Evolutionary conservation across 2,329 filamentous ascomycete genomes (phyloP).

Genomic region (Pseudogymnoascus sp.): DNA sequence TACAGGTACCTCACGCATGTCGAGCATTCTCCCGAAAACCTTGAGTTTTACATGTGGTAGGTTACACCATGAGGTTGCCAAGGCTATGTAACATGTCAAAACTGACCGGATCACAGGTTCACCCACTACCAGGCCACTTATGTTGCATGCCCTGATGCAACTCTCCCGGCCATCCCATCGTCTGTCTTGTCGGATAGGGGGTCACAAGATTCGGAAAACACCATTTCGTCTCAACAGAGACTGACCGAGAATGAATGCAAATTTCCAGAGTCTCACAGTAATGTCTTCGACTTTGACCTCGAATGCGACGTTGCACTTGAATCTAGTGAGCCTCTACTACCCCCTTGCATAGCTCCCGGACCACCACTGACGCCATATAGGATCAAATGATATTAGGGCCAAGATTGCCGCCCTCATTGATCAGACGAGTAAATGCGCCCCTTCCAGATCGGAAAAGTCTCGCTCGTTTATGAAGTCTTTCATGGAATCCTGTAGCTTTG

Average conservation of each 20-base stretch:
- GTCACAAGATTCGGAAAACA: not conserved
- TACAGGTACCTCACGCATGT: slow-evolving; percentile 44
- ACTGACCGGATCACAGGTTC: slow-evolving; percentile 28
- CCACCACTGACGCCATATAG: not conserved
- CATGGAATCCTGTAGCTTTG: not conserved
- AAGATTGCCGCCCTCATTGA: not conserved
- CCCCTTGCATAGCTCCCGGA: not conserved
- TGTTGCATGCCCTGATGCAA: slow-evolving; percentile 18
- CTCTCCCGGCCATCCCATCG: not conserved
- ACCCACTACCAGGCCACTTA: slow-evolving; percentile 33
- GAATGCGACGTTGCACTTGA: not conserved
- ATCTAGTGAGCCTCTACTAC: not conserved
- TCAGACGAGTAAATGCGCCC: not conserved
- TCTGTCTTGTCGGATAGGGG: not conserved
- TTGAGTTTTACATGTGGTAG: slow-evolving; percentile 43
- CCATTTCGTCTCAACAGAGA: not conserved
- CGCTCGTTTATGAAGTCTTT: not conserved
- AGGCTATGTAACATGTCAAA: not conserved
- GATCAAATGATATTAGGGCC: not conserved
- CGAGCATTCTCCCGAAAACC: slow-evolving; percentile 40
- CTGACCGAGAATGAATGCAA: not conserved
- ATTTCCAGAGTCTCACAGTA: not conserved
- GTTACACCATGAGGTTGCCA: slow-evolving; percentile 10
- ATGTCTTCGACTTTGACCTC: not conserved
- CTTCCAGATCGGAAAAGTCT: not conserved